Evolutionary conservation across 139 green algal genomes (phyloP).

Genomic region (Chlorokybus atmophyticus): DNA sequence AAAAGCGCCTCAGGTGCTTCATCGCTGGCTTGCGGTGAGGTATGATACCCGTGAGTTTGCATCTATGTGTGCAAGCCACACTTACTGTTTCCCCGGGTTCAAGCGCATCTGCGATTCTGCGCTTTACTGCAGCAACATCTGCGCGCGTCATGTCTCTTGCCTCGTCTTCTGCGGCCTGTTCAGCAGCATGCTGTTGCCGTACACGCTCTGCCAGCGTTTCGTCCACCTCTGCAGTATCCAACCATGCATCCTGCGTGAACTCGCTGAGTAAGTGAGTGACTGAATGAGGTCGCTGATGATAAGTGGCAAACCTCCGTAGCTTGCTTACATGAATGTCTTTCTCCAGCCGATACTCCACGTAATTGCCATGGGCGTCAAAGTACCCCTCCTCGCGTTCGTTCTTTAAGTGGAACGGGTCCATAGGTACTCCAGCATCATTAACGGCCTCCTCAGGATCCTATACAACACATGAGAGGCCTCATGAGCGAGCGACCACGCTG

Average conservation of each 20-base stretch:
- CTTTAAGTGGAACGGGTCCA: constrained; percentile 72
- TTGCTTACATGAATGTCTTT: constrained; percentile 18
- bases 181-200: background rate
- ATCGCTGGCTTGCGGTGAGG: too few relatives aligned
- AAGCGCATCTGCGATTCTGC: constrained; percentile 15
- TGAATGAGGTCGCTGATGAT: too few relatives aligned
- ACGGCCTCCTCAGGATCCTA: background rate
- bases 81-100: constrained; percentile 12
- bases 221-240: constrained; percentile 17
- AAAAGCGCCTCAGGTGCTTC: too few relatives aligned
- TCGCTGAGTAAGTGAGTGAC: too few relatives aligned
- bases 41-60: too few relatives aligned
- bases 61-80: too few relatives aligned
- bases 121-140: constrained; percentile 16
- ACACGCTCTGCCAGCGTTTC: constrained; percentile 1
- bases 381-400: constrained; percentile 56
- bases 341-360: constrained; percentile 46
- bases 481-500: too few relatives aligned
- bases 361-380: constrained; percentile 53
- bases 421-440: constrained; percentile 40
- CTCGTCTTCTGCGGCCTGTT: background rate
- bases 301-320: too few relatives aligned
- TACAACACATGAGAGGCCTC: background rate
- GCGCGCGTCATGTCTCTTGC: constrained; percentile 7
- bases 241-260: constrained; percentile 23